Percentiles rank a stretch among this genome's conserved stretches.
Evolutionary conservation across 2,329 filamentous ascomycete species (phyloP).

Genomic region (Fusarium sp.): DNA sequence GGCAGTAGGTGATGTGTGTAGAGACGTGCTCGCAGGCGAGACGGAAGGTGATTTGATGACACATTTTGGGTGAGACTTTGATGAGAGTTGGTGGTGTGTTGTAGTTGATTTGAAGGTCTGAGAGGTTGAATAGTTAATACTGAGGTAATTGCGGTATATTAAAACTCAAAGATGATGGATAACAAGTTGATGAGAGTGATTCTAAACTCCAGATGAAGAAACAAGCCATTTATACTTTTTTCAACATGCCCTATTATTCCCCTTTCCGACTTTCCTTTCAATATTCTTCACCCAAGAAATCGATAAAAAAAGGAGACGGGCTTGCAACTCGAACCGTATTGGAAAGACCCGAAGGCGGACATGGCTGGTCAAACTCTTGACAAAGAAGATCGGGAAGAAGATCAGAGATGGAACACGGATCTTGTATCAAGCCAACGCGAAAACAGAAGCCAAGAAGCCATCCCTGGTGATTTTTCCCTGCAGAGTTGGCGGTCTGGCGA

Average conservation of each 20-base stretch:
- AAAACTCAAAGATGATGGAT: neutral
- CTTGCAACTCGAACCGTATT: constrained; percentile 29
- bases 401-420: constrained; percentile 9
- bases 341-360: constrained; percentile 33
- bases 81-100: neutral
- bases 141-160: neutral
- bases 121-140: neutral
- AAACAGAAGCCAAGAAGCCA: neutral
- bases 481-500: neutral
- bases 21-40: constrained; percentile 64
- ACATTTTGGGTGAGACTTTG: constrained; percentile 52
- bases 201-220: neutral
- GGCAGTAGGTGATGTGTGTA: constrained; percentile 59
- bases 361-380: constrained; percentile 23
- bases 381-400: constrained; percentile 12
- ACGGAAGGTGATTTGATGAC: constrained; percentile 62
- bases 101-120: neutral
- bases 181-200: neutral
- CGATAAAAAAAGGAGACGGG: neutral
- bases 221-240: neutral
- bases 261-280: constrained; percentile 4
- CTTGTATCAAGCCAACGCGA: neutral
- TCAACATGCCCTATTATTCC: neutral
- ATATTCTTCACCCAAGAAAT: neutral
- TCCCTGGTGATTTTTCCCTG: neutral